Evolutionary conservation across 73 alveolate species (phyloP).

Genomic region (Paramecium sonneborni): DNA sequence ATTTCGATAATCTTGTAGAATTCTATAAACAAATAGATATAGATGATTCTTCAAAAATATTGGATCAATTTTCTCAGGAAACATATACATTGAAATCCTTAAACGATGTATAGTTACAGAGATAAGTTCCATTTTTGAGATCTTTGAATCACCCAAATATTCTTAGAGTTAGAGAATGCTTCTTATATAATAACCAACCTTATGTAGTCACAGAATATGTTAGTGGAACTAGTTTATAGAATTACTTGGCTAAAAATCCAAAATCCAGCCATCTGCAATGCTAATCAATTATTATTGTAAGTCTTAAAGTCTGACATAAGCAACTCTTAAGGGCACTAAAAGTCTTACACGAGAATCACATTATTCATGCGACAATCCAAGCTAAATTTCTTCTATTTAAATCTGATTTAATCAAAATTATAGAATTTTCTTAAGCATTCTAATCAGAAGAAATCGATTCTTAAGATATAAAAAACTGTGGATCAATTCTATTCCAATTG

Average conservation of each 20-base stretch:
- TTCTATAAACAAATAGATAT: not conserved
- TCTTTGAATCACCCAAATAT: not conserved
- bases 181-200: not conserved
- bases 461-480: not conserved
- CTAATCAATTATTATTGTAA: not conserved
- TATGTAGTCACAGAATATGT: not conserved
- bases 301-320: not conserved
- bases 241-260: not conserved
- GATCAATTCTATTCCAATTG: not conserved
- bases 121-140: not conserved
- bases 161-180: not conserved
- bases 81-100: not conserved
- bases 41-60: not conserved
- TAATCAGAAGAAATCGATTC: not conserved
- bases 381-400: not conserved
- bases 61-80: not conserved
- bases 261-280: not conserved
- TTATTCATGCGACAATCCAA: slow-evolving; percentile 9
- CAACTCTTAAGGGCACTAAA: not conserved
- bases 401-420: not conserved
- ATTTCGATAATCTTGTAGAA: slow-evolving; percentile 10
- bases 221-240: not conserved
- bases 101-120: not conserved
- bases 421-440: not conserved
- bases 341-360: not conserved